Evolutionary conservation across 257 asterid species (phyloP), one percentile per base, ranked within the genome.

Genomic region (Cinchona pubescens): DNA sequence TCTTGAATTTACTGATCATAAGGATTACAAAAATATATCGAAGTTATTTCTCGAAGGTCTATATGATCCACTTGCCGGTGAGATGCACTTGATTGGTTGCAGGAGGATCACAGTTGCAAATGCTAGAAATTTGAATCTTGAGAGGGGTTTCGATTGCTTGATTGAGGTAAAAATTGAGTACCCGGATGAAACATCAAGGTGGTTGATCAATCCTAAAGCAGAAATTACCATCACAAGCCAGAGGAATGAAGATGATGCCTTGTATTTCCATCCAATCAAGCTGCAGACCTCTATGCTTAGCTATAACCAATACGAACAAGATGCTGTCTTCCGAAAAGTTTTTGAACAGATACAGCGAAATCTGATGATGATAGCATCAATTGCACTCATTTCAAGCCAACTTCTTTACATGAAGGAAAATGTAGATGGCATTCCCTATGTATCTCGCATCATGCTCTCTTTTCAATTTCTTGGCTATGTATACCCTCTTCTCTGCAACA

Each of bases 181-280:
- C 30, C 43, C 81, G 10, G 34, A 60, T 30, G 55, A 63, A n/a
- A 46, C 56, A 46, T 10, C 37, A 35, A 64, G 76, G 37, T 71
- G 77, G 81, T 53, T 78, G 64, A 62, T 62, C 64, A 71, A 63
- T 78, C 81, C 81, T 40, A 64, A 74, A 32, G 73, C 73, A 63
- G 35, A 19, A 55, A 64, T 78, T 23, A 61, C 76, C 49, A 78
- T 78, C 32, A 51, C 61, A 51, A 78, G 77, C 55, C 68, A 61
- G 67, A 71, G 77, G 77, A 71, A 42, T 37, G 71, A 64, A 30
- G 68, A 71, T 29, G 77, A 77, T 62, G 9, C 76, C 67, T 59
- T 77, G 40, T 71, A 59, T 37, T 77, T 77, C 67, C 21, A 55
- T 11, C 58, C 67, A 7, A 25, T 67, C 3, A 34, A 49, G 34